phyloP scores from a whole-genome alignment of 495 filamentous ascomycete species.

The Evernia prunastri region DNA sequence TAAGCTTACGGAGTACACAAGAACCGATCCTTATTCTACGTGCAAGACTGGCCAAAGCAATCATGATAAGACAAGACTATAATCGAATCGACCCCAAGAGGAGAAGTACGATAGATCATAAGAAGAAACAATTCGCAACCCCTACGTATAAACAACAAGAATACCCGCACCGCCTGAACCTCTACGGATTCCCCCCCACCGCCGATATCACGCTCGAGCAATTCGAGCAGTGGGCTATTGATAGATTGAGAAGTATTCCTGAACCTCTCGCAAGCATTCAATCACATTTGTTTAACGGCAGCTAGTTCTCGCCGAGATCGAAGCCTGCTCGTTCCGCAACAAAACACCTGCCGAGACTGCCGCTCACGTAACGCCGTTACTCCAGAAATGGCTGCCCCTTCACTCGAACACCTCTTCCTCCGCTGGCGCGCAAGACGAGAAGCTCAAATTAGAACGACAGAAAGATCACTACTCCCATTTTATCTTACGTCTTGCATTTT shows the following conservation, averaged over 20 bases:
- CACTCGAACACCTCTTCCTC: slow-evolving; percentile 64
- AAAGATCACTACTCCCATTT: slow-evolving; percentile 99
- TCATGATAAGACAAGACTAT: slow-evolving; percentile 66
- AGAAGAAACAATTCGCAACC: slow-evolving; percentile 79
- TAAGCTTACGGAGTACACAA: background rate
- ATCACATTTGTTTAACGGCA: slow-evolving; percentile 10
- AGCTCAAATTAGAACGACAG: slow-evolving; percentile 67
- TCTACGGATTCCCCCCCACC: slow-evolving; percentile 83
- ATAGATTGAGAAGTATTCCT: slow-evolving; percentile 64
- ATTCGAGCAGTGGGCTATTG: slow-evolving; percentile 99
- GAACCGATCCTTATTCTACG: background rate
- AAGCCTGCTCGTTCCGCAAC: slow-evolving; percentile 94
- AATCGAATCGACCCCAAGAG: slow-evolving; percentile 77
- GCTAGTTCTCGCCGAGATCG: slow-evolving; percentile 86
- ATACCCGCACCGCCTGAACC: slow-evolving; percentile 83
- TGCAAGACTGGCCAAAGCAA: background rate
- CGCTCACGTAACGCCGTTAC: slow-evolving; percentile 67
- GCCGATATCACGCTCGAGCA: slow-evolving; percentile 94
- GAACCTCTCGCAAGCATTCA: slow-evolving; percentile 9
- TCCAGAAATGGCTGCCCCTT: slow-evolving; percentile 82
- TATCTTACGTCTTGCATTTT: slow-evolving; percentile 90
- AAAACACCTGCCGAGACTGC: slow-evolving; percentile 70
- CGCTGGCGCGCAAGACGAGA: slow-evolving; percentile 38
- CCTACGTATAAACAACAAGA: slow-evolving; percentile 63
- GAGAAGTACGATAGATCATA: slow-evolving; percentile 63